Percentiles rank a stretch among this genome's conserved stretches.
Conservation (phyloP, 495 filamentous ascomycete species). For the Neurospora sp. region DNA sequence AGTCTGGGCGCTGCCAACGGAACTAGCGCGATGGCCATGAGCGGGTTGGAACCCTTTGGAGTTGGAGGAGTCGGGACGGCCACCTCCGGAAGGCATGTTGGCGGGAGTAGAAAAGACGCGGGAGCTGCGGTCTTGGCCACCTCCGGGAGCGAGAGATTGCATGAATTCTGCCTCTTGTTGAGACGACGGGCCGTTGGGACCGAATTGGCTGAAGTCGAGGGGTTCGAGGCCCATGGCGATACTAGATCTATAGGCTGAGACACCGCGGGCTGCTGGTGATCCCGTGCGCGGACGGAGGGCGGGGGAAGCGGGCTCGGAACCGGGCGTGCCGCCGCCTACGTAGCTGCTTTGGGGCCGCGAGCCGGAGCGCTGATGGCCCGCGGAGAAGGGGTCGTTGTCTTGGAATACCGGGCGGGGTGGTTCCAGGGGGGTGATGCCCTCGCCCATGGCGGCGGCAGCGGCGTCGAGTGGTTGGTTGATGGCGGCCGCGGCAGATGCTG, state of each 20-base stretch:
- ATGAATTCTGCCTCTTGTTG: neutral
- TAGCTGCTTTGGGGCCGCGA: neutral
- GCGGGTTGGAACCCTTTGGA: neutral
- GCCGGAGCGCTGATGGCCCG: neutral
- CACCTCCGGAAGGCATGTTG: neutral
- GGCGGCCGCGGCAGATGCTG: neutral
- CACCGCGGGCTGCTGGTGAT: slow-evolving; percentile 19
- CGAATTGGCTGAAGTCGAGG: slow-evolving; percentile 7
- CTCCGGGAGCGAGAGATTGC: neutral
- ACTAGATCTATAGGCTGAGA: slow-evolving; percentile 30
- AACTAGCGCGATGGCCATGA: neutral
- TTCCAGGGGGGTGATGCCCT: slow-evolving; percentile 22
- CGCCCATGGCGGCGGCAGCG: neutral
- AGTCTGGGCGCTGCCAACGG: neutral
- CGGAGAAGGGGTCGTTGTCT: neutral
- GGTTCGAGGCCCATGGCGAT: slow-evolving; percentile 39
- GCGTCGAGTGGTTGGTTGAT: neutral
- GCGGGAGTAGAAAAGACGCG: neutral
- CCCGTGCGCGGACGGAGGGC: slow-evolving; percentile 21
- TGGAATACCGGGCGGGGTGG: slow-evolving; percentile 26
- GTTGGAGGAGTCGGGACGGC: neutral
- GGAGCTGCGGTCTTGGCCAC: neutral
- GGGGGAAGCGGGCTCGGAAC: slow-evolving; percentile 19
- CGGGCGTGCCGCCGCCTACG: neutral
- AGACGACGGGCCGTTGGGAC: neutral